Base-by-base conservation (phyloP, 331 rosid genomes). In the Acacia pycnantha region DNA sequence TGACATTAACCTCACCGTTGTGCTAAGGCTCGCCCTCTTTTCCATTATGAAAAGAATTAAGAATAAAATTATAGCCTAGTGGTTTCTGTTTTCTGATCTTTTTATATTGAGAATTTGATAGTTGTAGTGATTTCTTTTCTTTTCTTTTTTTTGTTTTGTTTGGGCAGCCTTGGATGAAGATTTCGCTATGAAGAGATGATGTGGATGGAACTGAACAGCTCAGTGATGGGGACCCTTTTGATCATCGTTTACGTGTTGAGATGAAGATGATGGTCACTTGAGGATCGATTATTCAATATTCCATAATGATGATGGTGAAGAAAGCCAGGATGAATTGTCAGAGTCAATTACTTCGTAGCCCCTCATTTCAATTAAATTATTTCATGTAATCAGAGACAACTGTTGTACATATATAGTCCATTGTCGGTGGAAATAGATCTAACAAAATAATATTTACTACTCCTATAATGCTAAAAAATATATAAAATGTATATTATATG, bases 141-240 rank as follows among this genome's bases (percentile, higher is more conserved):
- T 4, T 11, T 1, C 4, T 15, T 64, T 11, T 65, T n/a, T n/a
- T n/a, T n/a, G n/a, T n/a, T n/a, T n/a, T n/a, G n/a, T n/a, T 27
- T 19, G n/a, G 37, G 14, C 11, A 64, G 31, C 70, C 4, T 64
- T 31, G n/a, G 43, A 37, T 82, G 86, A 56, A 75, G 80, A 80
- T 76, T 43, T 70, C 24, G 51, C 58, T 22, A 24, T 4, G 19
- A 33, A 6, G 43, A 31, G 14, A 80, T 40, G 44, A n/a, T 68
- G 12, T 11, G 47, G 76, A 72, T 77, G 51, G 18, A 41, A 50
- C 46, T 10, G 27, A 56, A 6, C 58, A 37, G 18, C 54, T 29
- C 13, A 43, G 12, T n/a, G 72, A 29, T 51, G 41, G 31, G 26
- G n/a, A 43, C 46, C 11, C 16, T 37, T 29, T 37, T 26, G 35